Base-by-base conservation (phyloP, 352 stramenopile species). In the Phytophthora kernoviae region DNA sequence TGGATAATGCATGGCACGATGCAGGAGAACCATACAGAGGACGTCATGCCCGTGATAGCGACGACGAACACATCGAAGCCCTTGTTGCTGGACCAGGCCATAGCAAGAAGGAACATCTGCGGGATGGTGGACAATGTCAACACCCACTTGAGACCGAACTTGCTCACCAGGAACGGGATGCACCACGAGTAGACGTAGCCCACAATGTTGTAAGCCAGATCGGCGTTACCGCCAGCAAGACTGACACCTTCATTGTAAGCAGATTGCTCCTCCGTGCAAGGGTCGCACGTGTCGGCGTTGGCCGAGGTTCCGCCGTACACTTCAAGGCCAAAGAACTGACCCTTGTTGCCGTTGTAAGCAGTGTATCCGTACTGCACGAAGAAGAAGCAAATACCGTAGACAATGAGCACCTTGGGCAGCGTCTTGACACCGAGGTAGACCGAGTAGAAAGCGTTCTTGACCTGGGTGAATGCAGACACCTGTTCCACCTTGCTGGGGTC, bases 211-310 rank as follows among this genome's bases (percentile, higher is more conserved):
- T 66, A 71, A 2, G 65, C 18, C 33, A 73, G 49, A 39, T 79
- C 67, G 27, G 68, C 63, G 36, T n/a, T 54, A 32, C 73, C 73
- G 22, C 70, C 74, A 22, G 74, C 73, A 30, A 82, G 43, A 5
- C 46, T 52, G 26, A 79, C 65, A 55, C 73, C 73, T 20, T 77
- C 50, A 47, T 75, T 77, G 58, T 77, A 82, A 22, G 53, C 49
- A 5, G 41, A 44, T 36, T 82, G 69, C 17, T 55, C 59, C 21
- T 56, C 46, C 15, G 53, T 56, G 56, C 62, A 71, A 11, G 58
- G 47, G 42, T 78, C 34, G 17, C 74, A 83, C 21, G 43, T 55
- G 37, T 80, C 72, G 14, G 73, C 73, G 20, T 57, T 72, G 6
- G 43, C 33, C 0, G 72, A 27, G 21, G 27, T 27, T 41, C 72